These are phyloP conservation scores for Chaetomium sp. DNA, from an alignment of 2,329 filamentous ascomycete genomes.

Conservation along the genomic window DNA sequence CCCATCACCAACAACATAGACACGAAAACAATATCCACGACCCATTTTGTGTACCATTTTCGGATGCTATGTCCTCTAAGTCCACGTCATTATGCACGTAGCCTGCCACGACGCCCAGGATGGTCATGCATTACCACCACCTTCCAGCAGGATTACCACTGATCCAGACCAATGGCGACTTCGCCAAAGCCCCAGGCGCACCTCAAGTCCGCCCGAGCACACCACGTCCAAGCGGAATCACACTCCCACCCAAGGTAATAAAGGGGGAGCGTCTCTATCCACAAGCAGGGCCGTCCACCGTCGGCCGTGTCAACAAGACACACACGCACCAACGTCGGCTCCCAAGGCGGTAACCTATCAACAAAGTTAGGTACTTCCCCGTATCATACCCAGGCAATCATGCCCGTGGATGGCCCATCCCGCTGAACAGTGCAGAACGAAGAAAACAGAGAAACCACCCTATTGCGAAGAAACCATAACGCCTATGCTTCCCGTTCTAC, in stretches of 20 bases:
- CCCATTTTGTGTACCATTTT: constrained; percentile 3
- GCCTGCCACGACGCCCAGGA: neutral
- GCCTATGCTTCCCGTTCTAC: constrained; percentile 10
- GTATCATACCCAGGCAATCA: constrained; percentile 2
- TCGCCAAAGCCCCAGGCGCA: neutral
- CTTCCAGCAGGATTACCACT: neutral
- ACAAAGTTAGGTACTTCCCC: neutral
- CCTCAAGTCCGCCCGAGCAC: neutral
- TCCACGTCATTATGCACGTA: neutral
- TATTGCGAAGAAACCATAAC: constrained; percentile 7
- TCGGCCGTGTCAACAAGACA: constrained; percentile 9
- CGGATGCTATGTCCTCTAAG: neutral
- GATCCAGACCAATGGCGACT: neutral
- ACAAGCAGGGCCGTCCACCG: constrained; percentile 13
- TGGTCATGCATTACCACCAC: neutral
- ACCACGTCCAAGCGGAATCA: neutral
- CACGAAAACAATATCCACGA: neutral
- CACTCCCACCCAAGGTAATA: neutral
- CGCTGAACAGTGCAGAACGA: constrained; percentile 1
- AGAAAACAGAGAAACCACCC: neutral
- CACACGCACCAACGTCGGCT: constrained; percentile 6
- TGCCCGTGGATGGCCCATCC: neutral
- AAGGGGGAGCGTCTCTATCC: constrained; percentile 6
- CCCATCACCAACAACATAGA: neutral
- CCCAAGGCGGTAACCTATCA: constrained; percentile 4